Evolutionary conservation across 2,329 filamentous ascomycete species (phyloP), one percentile per base, ranked within the genome.

Genomic region (Fusarium nygamai): DNA sequence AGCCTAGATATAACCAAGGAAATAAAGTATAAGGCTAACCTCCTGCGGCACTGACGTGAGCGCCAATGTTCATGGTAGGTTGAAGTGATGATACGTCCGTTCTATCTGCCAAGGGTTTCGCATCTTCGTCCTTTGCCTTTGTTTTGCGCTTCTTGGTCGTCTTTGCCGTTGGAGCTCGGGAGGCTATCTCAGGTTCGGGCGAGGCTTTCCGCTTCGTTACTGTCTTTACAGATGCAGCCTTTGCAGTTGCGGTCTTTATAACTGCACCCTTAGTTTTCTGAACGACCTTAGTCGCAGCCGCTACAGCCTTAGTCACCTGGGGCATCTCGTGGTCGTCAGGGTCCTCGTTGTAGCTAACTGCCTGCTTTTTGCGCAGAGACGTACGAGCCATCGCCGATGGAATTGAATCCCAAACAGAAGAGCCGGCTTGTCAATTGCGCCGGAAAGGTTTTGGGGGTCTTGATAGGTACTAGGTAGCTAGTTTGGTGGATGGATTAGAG

Each of bases 11-110:
- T 73, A 57, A 50, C 43, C 31, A 44, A 22, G 46, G 41, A 39
- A n/a, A n/a, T 29, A n/a, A 29, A 29, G 24, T 41, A 56, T n/a
- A n/a, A n/a, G 54, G 74, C 86, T 64, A 81, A 93, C 94, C 96
- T 85, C 95, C 96, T 34, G 96, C 95, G 72, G 90, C 92, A 82
- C 93, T 96, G 70, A 98, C 94, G 82, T 99, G 96, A 2, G 96
- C 96, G 22, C 96, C 96, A 63, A 99, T 92, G 78, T 93, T 92
- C 88, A 98, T 93, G 19, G 86, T 83, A 80, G 87, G 88, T 81
- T 92, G 92, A 71, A 96, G 86, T 3, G 91, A 90, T 19, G 83
- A 76, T 36, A 91, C 82, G 9, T 87, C 83, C 2, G 94, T 95
- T 41, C 96, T 89, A 33, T 87, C 85, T 27, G 91, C 92, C 4